Conservation (phyloP, 805 yeast species). For the Naumovozyma castellii region DNA sequence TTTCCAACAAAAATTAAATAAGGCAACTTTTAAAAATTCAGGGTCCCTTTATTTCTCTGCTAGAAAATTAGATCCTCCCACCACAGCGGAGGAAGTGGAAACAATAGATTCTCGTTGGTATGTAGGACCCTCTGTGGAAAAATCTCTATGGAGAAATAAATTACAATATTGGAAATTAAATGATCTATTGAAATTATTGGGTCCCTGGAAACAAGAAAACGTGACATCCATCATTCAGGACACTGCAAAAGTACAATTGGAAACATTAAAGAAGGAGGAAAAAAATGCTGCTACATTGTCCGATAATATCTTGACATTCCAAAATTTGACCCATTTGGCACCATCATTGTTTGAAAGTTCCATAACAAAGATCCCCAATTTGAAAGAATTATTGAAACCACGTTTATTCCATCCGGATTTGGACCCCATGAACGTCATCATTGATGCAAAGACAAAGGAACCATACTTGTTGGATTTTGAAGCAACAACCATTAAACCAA, state of each 20-base stretch:
- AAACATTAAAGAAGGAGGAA: constrained; percentile 36
- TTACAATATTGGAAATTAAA: constrained; percentile 12
- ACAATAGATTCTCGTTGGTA: constrained; percentile 49
- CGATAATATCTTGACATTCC: constrained; percentile 46
- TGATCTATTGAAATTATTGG: constrained; percentile 33
- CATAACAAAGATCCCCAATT: constrained; percentile 49
- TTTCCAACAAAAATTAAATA: constrained; percentile 46
- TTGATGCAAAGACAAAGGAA: constrained; percentile 23
- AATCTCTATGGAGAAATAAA: constrained; percentile 65
- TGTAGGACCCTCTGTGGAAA: constrained; percentile 83
- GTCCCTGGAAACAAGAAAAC: constrained; percentile 59
- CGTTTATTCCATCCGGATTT: constrained; percentile 73
- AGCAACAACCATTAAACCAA: constrained; percentile 71
- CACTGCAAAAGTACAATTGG: constrained; percentile 59
- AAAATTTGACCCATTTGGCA: constrained; percentile 47
- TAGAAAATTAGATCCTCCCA: not conserved
- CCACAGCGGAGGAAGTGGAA: constrained; percentile 5
- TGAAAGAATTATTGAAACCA: constrained; percentile 56
- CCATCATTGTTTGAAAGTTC: constrained; percentile 45
- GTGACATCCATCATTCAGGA: constrained; percentile 57
- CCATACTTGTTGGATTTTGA: constrained; percentile 73
- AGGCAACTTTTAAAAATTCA: constrained; percentile 53
- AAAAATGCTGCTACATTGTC: constrained; percentile 37
- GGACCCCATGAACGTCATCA: constrained; percentile 80
- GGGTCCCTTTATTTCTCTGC: constrained; percentile 70